A percentile compares a stretch with the other conserved stretches of the same genome.
Conservation (phyloP, 495 filamentous ascomycete species). For the Xylaria nigripes region DNA sequence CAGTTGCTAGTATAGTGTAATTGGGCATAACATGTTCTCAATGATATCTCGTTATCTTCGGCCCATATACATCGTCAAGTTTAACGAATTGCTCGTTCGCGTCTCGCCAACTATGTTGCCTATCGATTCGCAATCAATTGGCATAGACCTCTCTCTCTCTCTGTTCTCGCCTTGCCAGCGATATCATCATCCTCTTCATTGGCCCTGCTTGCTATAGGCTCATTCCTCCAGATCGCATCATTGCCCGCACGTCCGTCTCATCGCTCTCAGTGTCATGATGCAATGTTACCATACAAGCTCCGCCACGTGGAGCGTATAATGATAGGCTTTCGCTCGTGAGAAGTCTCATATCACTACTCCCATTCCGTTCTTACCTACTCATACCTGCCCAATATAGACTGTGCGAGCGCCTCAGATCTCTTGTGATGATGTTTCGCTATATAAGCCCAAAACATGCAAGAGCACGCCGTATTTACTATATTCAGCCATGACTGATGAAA, state of each 20-base stretch:
- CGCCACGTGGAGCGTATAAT: slow-evolving; percentile 10
- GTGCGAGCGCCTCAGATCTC: neutral
- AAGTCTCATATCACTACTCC: neutral
- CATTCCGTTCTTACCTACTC: neutral
- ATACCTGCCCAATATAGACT: neutral
- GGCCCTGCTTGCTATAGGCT: no score
- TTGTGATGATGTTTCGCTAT: neutral
- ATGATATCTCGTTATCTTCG: neutral
- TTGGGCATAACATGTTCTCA: no score
- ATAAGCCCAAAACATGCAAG: neutral
- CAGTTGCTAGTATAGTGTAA: no score
- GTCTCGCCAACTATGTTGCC: neutral
- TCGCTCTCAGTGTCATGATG: neutral
- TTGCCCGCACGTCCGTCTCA: neutral
- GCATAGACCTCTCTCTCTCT: neutral
- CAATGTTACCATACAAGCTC: neutral
- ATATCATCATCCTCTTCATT: no score
- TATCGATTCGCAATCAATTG: neutral
- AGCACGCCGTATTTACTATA: neutral
- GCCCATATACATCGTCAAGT: neutral
- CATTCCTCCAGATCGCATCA: no score
- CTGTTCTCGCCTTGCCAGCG: no score
- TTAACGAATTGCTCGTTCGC: neutral
- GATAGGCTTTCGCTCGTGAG: neutral
- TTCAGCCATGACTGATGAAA: slow-evolving; percentile 1